phyloP scores from a whole-genome alignment of 1,284 basidiomycete genomes.

The Pisolithus thermaeus region DNA sequence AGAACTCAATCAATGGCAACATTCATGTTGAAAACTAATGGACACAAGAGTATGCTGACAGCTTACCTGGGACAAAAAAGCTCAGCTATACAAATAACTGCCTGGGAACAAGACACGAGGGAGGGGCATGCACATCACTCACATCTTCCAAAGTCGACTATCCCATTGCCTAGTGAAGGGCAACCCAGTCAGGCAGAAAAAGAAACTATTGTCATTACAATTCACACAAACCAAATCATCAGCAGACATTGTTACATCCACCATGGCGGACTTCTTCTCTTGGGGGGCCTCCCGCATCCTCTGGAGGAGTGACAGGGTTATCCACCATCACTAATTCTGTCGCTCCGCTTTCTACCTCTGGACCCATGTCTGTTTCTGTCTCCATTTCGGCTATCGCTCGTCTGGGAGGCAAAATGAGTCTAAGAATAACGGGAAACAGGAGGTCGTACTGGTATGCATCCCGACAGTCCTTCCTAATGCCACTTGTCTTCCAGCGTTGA shows the following conservation, averaged over 20 bases:
- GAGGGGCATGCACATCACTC: constrained; percentile 29
- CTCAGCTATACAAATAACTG: constrained; percentile 43
- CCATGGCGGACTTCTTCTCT: constrained; percentile 10
- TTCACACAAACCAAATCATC: constrained; percentile 58
- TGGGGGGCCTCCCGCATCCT: no score
- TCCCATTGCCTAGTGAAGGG: constrained; percentile 66
- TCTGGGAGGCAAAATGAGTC: constrained; percentile 20
- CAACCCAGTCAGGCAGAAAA: constrained; percentile 15
- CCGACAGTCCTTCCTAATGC: constrained; percentile 40
- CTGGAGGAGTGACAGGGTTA: neutral
- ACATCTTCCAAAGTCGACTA: constrained; percentile 86
- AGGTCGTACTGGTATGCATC: constrained; percentile 42
- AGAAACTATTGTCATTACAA: constrained; percentile 12
- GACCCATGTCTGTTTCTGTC: constrained; percentile 24
- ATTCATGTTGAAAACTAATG: neutral
- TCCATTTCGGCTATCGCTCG: constrained; percentile 47
- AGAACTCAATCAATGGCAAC: neutral
- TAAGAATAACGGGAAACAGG: neutral
- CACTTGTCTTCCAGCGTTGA: constrained; percentile 47
- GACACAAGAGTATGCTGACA: neutral
- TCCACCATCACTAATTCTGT: neutral
- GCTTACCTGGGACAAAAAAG: constrained; percentile 68
- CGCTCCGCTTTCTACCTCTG: constrained; percentile 6
- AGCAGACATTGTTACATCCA: constrained; percentile 71
- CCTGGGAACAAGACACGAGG: constrained; percentile 1